These are phyloP conservation scores for Panus rudis DNA, from an alignment of 768 basidiomycete genomes.

Conservation along the genomic window DNA sequence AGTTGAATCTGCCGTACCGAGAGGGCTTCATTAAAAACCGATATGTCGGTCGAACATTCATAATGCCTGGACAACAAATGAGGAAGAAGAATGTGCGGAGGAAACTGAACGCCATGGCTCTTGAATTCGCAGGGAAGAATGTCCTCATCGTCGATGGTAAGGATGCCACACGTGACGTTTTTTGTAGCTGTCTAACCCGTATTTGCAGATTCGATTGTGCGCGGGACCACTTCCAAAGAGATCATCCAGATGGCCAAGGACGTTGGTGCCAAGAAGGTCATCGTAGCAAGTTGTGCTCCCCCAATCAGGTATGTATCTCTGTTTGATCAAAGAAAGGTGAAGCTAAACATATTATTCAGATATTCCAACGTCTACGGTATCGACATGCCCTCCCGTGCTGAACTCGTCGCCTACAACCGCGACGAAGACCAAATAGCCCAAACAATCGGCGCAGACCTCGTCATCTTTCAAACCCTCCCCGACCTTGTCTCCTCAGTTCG, in stretches of 20 bases:
- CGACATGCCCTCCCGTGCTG: slow-evolving; percentile 95
- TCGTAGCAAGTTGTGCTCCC: slow-evolving; percentile 95
- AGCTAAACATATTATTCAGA: slow-evolving; percentile 28
- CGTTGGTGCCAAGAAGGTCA: slow-evolving; percentile 92
- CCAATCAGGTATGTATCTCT: slow-evolving; percentile 66
- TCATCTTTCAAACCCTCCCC: slow-evolving; percentile 89
- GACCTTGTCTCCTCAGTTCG: slow-evolving; percentile 85
- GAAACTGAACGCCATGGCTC: slow-evolving; percentile 97
- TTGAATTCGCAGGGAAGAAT: slow-evolving; percentile 89
- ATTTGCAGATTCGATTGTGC: slow-evolving; percentile 85
- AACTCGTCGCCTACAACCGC: slow-evolving; percentile 84
- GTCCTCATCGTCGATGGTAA: slow-evolving; percentile 94
- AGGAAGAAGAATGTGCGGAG: slow-evolving; percentile 89
- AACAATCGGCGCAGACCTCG: slow-evolving; percentile 89
- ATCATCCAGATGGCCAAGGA: slow-evolving; percentile 99
- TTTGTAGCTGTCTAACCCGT: neutral
- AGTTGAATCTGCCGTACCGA: slow-evolving; percentile 82
- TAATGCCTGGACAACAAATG: slow-evolving; percentile 99
- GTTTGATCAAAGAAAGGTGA: slow-evolving; percentile 4
- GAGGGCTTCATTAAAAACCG: slow-evolving; percentile 99
- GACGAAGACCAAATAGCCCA: slow-evolving; percentile 63
- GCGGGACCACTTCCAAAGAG: slow-evolving; percentile 97
- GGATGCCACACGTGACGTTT: slow-evolving; percentile 11
- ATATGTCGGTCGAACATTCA: slow-evolving; percentile 96
- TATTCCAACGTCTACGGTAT: slow-evolving; percentile 97